Percentiles rank a stretch among this genome's conserved stretches.
phyloP scores from a whole-genome alignment of 495 filamentous ascomycete species.

The Penicillium cinerascens region DNA sequence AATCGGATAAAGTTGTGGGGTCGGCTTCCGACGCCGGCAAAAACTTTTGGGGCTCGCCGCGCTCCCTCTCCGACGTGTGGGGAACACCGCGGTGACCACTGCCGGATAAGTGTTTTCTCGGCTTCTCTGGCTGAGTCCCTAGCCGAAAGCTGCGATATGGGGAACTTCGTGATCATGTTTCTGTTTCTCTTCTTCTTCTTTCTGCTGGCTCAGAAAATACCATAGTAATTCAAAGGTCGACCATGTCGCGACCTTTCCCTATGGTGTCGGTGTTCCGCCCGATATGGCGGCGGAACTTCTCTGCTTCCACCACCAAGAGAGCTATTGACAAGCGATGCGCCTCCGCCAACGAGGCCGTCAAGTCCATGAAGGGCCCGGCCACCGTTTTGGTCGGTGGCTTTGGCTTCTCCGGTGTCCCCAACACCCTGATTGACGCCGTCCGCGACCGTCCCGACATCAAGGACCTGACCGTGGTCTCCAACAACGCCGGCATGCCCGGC shows the following conservation, averaged over 20 bases:
- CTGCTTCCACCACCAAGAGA: slow-evolving; percentile 55
- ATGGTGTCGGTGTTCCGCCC: slow-evolving; percentile 34
- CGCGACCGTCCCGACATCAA: slow-evolving; percentile 67
- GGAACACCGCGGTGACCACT: slow-evolving; percentile 1
- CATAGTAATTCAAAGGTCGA: slow-evolving; percentile 7
- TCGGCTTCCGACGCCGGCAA: slow-evolving; percentile 24
- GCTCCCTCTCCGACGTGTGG: slow-evolving; percentile 14
- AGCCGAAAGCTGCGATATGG: slow-evolving; percentile 16
- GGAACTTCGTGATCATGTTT: slow-evolving; percentile 8
- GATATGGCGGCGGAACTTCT: slow-evolving; percentile 55
- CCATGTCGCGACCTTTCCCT: slow-evolving; percentile 32
- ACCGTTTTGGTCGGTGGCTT: slow-evolving; percentile 80
- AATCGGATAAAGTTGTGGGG: slow-evolving; percentile 8
- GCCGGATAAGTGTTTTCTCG: slow-evolving; percentile 24
- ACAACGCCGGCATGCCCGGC: slow-evolving; percentile 81
- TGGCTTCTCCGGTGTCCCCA: slow-evolving; percentile 80
- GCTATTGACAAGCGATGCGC: slow-evolving; percentile 77
- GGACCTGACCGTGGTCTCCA: slow-evolving; percentile 78
- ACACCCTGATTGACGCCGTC: slow-evolving; percentile 77
- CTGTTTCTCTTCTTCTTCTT: slow-evolving; percentile 8
- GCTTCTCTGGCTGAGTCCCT: slow-evolving; percentile 16
- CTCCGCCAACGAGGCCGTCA: slow-evolving; percentile 66
- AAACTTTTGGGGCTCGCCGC: slow-evolving; percentile 10
- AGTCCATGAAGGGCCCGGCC: slow-evolving; percentile 65
- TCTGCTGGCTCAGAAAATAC: slow-evolving; percentile 16